Conservation (phyloP, 176 grass and related monocot genomes). For the Oryza coarctata region DNA sequence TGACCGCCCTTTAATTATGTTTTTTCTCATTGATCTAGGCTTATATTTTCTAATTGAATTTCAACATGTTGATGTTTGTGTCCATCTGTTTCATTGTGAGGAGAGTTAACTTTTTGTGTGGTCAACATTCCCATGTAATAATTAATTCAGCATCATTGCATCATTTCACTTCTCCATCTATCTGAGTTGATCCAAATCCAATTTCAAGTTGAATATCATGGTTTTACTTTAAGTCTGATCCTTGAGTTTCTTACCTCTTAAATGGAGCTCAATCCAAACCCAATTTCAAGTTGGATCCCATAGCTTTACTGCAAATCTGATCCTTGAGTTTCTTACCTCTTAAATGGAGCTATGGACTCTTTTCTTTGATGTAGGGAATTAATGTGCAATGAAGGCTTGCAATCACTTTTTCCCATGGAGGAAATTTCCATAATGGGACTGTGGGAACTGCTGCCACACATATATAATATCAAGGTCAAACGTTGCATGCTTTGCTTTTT, state of each 20-base stretch:
- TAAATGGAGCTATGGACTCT: neutral
- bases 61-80: neutral
- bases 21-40: neutral
- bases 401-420: conserved; percentile 90
- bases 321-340: neutral
- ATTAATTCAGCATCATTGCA: conserved; percentile 1
- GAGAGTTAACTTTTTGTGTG: neutral
- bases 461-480: conserved; percentile 73
- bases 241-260: neutral
- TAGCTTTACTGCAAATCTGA: conserved; percentile 4
- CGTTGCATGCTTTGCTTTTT: conserved; percentile 28
- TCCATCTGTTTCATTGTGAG: neutral
- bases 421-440: conserved; percentile 92
- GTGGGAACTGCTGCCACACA: conserved; percentile 87
- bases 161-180: conserved; percentile 3
- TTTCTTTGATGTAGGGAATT: conserved; percentile 46
- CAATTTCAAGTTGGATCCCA: conserved; percentile 5
- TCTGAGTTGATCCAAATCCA: neutral
- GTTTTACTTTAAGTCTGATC: conserved; percentile 5
- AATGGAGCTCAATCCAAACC: neutral
- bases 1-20: neutral
- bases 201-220: conserved; percentile 11
- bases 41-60: neutral
- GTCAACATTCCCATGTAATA: neutral
- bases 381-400: conserved; percentile 76